Conservation (phyloP, 805 yeast species). For the Cephaloascus albidus region DNA sequence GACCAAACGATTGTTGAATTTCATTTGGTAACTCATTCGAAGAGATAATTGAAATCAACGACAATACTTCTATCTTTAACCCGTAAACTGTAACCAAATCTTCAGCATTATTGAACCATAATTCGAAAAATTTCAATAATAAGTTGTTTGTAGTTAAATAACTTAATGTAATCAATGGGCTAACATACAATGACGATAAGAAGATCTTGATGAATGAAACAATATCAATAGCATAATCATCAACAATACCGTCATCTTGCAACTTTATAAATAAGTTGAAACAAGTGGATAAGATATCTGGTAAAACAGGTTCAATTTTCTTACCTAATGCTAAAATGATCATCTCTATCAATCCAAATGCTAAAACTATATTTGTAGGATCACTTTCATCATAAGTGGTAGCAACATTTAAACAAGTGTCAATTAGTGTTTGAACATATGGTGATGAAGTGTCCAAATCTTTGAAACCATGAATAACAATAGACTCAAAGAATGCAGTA, state of each 20-base stretch:
- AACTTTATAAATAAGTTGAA: not conserved
- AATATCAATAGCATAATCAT: slow-evolving; percentile 3
- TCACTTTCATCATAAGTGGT: slow-evolving; percentile 16
- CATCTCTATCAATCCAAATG: slow-evolving; percentile 24
- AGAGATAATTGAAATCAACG: slow-evolving; percentile 28
- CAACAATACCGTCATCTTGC: not conserved
- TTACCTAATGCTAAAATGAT: slow-evolving; percentile 10
- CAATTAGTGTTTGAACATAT: slow-evolving; percentile 25
- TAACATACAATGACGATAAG: slow-evolving; percentile 28
- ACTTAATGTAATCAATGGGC: slow-evolving; percentile 25
- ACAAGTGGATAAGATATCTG: slow-evolving; percentile 14
- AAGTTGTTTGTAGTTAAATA: slow-evolving; percentile 26
- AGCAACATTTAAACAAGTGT: slow-evolving; percentile 24
- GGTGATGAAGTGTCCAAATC: slow-evolving; percentile 21
- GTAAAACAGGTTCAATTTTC: slow-evolving; percentile 21
- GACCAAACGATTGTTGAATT: slow-evolving; percentile 11
- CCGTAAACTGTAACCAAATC: slow-evolving; percentile 46
- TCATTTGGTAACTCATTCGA: slow-evolving; percentile 27
- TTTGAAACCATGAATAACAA: slow-evolving; percentile 42
- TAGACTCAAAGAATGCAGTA: slow-evolving; percentile 46
- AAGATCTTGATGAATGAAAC: slow-evolving; percentile 27
- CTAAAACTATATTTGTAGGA: slow-evolving; percentile 23
- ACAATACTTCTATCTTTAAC: slow-evolving; percentile 41
- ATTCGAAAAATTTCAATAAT: slow-evolving; percentile 26
- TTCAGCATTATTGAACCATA: slow-evolving; percentile 39